Conservation (phyloP, 352 stramenopile species). For the Peronospora destructor region DNA sequence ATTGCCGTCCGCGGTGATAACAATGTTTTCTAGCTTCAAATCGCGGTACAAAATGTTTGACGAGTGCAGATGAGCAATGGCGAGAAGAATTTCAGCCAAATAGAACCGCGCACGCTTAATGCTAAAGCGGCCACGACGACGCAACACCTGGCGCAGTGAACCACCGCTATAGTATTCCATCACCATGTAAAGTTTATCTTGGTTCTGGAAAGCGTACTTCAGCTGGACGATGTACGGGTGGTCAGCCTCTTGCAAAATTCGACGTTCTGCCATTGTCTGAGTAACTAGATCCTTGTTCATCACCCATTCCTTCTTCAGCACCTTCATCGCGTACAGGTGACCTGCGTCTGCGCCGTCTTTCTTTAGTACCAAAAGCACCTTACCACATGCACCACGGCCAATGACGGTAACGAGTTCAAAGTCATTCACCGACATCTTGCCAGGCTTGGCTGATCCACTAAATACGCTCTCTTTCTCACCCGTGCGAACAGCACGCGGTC, state of each 20-base stretch:
- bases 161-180: constrained; percentile 78
- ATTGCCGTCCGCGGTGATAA: constrained; percentile 63
- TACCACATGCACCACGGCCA: constrained; percentile 59
- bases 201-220: constrained; percentile 71
- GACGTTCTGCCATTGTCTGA: constrained; percentile 71
- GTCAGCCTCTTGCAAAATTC: constrained; percentile 65
- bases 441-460: constrained; percentile 49
- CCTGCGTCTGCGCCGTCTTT: constrained; percentile 53
- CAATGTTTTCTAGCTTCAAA: constrained; percentile 72
- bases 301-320: constrained; percentile 76
- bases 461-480: constrained; percentile 69
- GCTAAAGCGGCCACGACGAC: constrained; percentile 56
- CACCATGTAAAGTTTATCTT: constrained; percentile 79
- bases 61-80: constrained; percentile 53
- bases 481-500: constrained; percentile 51
- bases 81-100: constrained; percentile 56
- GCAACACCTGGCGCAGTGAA: constrained; percentile 57
- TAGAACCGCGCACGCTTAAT: constrained; percentile 70
- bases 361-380: constrained; percentile 64
- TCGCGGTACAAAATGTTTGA: constrained; percentile 70
- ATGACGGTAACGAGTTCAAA: constrained; percentile 73
- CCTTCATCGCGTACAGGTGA: constrained; percentile 69
- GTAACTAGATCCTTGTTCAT: constrained; percentile 77
- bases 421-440: constrained; percentile 71
- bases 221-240: constrained; percentile 76